These are phyloP conservation scores for Chamaenerion angustifolium DNA, from an alignment of 345 rosid genomes.

Conservation along the genomic window DNA sequence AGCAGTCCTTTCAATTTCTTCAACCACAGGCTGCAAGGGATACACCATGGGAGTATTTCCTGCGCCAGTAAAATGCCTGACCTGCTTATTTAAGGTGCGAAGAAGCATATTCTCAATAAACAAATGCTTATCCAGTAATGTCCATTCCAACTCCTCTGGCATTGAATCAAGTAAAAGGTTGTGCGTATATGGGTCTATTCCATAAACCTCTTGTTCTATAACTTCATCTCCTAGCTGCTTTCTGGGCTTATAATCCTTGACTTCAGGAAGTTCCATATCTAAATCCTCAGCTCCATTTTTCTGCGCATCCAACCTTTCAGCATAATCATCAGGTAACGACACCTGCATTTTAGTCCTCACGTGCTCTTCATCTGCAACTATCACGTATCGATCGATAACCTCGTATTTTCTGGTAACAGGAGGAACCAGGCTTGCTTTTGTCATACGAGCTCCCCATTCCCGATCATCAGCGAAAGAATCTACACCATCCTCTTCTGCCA, in stretches of 20 bases:
- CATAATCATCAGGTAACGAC: slow-evolving; percentile 88
- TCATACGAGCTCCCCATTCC: slow-evolving; percentile 99
- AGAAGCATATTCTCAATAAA: slow-evolving; percentile 86
- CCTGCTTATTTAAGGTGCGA: slow-evolving; percentile 70
- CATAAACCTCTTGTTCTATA: slow-evolving; percentile 97
- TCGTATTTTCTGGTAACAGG: slow-evolving; percentile 98
- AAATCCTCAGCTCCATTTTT: slow-evolving; percentile 77
- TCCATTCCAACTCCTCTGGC: slow-evolving; percentile 84
- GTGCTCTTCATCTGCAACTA: slow-evolving; percentile 86
- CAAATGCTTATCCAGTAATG: slow-evolving; percentile 58
- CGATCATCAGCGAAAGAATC: slow-evolving; percentile 72
- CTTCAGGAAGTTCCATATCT: slow-evolving; percentile 99
- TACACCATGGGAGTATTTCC: slow-evolving; percentile 90
- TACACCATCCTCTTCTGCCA: slow-evolving; percentile 39
- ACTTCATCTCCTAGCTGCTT: slow-evolving; percentile 84
- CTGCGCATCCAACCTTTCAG: slow-evolving; percentile 85
- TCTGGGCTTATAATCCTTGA: slow-evolving; percentile 89
- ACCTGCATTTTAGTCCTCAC: slow-evolving; percentile 82
- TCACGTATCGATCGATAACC: slow-evolving; percentile 63
- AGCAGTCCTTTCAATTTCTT: slow-evolving; percentile 67
- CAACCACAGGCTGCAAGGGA: slow-evolving; percentile 63
- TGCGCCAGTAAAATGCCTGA: slow-evolving; percentile 69
- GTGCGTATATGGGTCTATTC: slow-evolving; percentile 95
- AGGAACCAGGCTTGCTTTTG: slow-evolving; percentile 93
- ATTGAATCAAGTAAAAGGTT: slow-evolving; percentile 97